A percentile compares a stretch with the other conserved stretches of the same genome.
Evolutionary conservation across 768 basidiomycete genomes (phyloP).

Genomic region (Collybia sp.): DNA sequence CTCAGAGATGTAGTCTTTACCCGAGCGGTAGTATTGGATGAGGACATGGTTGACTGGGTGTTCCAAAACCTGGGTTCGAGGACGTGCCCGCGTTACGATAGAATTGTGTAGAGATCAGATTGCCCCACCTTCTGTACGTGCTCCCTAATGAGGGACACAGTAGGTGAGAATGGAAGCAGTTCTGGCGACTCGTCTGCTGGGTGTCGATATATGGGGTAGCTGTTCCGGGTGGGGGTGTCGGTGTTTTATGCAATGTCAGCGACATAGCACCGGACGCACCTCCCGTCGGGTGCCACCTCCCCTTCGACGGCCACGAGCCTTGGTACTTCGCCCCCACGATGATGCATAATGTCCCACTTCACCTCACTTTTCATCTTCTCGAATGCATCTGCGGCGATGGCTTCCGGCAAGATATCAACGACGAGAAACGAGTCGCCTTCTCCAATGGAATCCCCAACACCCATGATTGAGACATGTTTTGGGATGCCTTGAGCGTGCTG

Average conservation of each 20-base stretch:
- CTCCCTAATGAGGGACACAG: conserved; percentile 59
- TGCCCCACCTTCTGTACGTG: conserved; percentile 48
- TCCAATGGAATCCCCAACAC: conserved; percentile 31
- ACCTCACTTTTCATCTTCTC: conserved; percentile 60
- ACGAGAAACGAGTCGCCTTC: conserved; percentile 68
- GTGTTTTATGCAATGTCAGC: neutral
- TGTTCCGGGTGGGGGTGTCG: conserved; percentile 16
- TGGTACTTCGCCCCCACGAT: conserved; percentile 73
- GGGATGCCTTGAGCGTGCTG: too few species aligned
- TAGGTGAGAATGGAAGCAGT: conserved; percentile 61
- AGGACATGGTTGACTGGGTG: conserved; percentile 82
- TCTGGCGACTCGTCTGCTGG: conserved; percentile 77
- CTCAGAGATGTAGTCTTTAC: conserved; percentile 80
- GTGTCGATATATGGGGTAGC: conserved; percentile 78
- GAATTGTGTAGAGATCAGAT: neutral
- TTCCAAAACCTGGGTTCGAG: conserved; percentile 23
- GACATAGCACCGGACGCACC: conserved; percentile 20
- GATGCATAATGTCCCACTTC: conserved; percentile 68
- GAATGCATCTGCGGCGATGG: conserved; percentile 53
- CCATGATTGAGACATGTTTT: neutral
- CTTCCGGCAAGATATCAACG: conserved; percentile 49
- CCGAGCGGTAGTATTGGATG: conserved; percentile 76
- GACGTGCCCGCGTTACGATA: neutral
- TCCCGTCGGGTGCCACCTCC: conserved; percentile 41
- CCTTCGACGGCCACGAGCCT: conserved; percentile 62